Percentiles rank a stretch among this genome's conserved stretches.
These are phyloP conservation scores for Microbotryum lychnidis-dioicae DNA, from an alignment of 1,284 basidiomycete genomes.

Conservation along the genomic window DNA sequence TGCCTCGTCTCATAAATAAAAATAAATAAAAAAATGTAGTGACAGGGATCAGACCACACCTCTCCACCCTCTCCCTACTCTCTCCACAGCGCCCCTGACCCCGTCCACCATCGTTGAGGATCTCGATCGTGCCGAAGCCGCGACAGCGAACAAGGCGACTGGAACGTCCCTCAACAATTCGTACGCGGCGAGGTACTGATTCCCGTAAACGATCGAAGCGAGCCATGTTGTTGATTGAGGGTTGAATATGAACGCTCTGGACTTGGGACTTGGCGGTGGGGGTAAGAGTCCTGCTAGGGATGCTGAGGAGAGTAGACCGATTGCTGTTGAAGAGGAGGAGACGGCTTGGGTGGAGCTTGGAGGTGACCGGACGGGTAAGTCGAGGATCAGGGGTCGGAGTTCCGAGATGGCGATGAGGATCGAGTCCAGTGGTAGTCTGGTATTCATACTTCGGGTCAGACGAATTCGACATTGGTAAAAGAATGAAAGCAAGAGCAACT, in stretches of 20 bases:
- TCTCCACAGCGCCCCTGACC: too few species aligned
- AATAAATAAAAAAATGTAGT: too few species aligned
- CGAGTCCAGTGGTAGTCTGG: slow-evolving; percentile 70
- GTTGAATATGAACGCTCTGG: slow-evolving; percentile 66
- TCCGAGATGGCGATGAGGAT: slow-evolving; percentile 78
- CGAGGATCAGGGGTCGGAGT: slow-evolving; percentile 52
- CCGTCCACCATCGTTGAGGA: too few species aligned
- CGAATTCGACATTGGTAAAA: background rate
- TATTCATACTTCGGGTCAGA: background rate
- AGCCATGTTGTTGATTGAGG: slow-evolving; percentile 81
- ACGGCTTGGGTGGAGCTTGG: slow-evolving; percentile 40
- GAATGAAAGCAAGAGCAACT: slow-evolving; percentile 26
- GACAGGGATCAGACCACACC: too few species aligned
- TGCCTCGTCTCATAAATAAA: too few species aligned
- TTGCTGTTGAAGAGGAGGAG: slow-evolving; percentile 48
- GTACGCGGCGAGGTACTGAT: slow-evolving; percentile 60
- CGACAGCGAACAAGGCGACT: slow-evolving; percentile 24
- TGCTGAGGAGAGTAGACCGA: slow-evolving; percentile 52
- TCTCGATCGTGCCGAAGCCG: background rate
- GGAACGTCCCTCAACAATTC: slow-evolving; percentile 14
- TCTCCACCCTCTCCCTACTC: too few species aligned
- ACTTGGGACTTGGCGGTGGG: slow-evolving; percentile 57
- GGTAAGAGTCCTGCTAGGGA: slow-evolving; percentile 68
- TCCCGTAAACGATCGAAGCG: slow-evolving; percentile 82
- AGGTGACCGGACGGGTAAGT: slow-evolving; percentile 8